phyloP scores from a whole-genome alignment of 1,284 basidiomycete genomes.

The Marasmius tenuissimus region DNA sequence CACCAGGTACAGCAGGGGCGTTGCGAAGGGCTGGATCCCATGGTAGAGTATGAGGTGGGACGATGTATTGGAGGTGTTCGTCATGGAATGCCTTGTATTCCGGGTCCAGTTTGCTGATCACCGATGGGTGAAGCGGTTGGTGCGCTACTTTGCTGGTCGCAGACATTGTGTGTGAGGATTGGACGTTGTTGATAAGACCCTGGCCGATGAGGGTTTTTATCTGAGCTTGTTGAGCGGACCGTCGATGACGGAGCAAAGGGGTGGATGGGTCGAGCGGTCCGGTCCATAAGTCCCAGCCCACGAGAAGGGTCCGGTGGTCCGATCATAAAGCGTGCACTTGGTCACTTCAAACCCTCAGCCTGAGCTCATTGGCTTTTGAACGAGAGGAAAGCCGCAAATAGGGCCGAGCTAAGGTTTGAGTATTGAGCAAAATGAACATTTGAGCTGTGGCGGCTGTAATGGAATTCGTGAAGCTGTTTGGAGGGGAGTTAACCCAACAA shows the following conservation, averaged over 20 bases:
- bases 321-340: too few species aligned
- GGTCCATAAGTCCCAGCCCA: too few species aligned
- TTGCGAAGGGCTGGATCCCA: conserved; percentile 61
- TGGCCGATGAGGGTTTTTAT: neutral
- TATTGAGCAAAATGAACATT: too few species aligned
- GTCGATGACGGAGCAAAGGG: neutral
- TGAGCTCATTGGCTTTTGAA: neutral
- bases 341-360: neutral
- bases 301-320: too few species aligned
- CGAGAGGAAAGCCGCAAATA: too few species aligned
- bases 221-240: neutral
- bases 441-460: neutral
- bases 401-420: too few species aligned
- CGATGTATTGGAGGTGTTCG: conserved; percentile 39
- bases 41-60: conserved; percentile 53
- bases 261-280: too few species aligned
- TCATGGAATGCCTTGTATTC: conserved; percentile 68
- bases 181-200: neutral
- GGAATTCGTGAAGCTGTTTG: neutral
- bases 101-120: conserved; percentile 55
- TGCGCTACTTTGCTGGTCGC: conserved; percentile 1
- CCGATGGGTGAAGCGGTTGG: conserved; percentile 60
- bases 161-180: neutral
- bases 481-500: too few species aligned
- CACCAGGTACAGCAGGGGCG: conserved; percentile 53